Conservation (phyloP, 177 flowering plant species). For the Telopea speciosissima region DNA sequence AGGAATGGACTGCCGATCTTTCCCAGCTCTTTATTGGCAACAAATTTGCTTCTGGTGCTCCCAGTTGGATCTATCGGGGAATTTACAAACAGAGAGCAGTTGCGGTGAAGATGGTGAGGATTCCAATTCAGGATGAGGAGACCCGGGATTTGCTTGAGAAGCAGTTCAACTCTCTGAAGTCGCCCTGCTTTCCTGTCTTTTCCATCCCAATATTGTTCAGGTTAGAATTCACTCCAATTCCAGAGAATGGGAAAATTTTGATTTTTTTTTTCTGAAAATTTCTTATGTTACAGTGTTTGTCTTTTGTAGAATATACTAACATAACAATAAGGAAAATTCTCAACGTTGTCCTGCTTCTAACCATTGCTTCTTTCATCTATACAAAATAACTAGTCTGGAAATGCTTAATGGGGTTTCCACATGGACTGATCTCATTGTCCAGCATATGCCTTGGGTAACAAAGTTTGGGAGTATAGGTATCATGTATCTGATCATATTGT, state of each 20-base stretch:
- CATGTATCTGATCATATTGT: too few species aligned
- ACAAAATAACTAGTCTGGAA: not conserved
- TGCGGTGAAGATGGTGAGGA: conserved; percentile 91
- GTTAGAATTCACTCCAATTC: conserved; percentile 23
- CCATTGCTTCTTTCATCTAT: not conserved
- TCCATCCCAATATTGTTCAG: conserved; percentile 90
- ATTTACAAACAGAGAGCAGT: conserved; percentile 97
- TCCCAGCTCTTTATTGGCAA: conserved; percentile 92
- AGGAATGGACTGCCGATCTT: conserved; percentile 95
- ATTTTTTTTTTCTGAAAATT: not conserved
- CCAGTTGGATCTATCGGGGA: conserved; percentile 84
- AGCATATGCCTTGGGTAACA: not conserved
- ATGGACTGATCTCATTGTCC: not conserved
- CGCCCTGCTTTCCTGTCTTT: conserved; percentile 78
- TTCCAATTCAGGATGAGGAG: conserved; percentile 70
- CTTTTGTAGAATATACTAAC: too few species aligned
- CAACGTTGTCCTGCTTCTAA: too few species aligned
- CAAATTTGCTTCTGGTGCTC: conserved; percentile 94
- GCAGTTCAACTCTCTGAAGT: conserved; percentile 80
- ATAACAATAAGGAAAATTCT: not conserved
- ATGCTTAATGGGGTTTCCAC: not conserved
- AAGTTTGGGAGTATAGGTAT: not conserved
- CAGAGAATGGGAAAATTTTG: too few species aligned
- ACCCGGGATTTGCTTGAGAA: conserved; percentile 58
- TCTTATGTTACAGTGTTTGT: not conserved